A percentile compares a stretch with the other conserved stretches of the same genome.
These are phyloP conservation scores for Leptographium flavum DNA, from an alignment of 2,329 filamentous ascomycete genomes.

Conservation along the genomic window DNA sequence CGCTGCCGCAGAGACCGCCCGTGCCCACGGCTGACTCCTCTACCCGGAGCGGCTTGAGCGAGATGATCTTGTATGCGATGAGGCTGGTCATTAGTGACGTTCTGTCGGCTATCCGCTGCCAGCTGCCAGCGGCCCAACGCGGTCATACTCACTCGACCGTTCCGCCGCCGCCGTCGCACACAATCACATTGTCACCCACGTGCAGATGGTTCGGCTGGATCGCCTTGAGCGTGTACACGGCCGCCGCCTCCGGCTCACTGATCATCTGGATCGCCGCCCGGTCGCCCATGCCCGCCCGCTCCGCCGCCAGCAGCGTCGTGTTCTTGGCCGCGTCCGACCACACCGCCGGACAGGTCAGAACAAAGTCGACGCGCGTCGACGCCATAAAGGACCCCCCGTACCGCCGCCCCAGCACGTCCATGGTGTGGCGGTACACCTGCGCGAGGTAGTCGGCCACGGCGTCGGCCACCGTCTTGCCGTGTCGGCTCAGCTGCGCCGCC, in stretches of 20 bases:
- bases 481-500: constrained; percentile 58
- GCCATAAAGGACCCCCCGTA: constrained; percentile 71
- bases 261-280: constrained; percentile 62
- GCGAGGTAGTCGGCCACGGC: constrained; percentile 69
- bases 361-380: constrained; percentile 61
- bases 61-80: constrained; percentile 71
- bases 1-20: constrained; percentile 63
- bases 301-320: constrained; percentile 62
- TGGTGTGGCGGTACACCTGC: constrained; percentile 62
- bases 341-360: constrained; percentile 69
- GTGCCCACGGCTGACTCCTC: constrained; percentile 71
- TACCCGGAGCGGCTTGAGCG: constrained; percentile 54
- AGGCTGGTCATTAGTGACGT: constrained; percentile 29
- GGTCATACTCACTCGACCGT: constrained; percentile 45
- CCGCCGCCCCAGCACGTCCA: constrained; percentile 58
- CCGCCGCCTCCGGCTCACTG: constrained; percentile 66
- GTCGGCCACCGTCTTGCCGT: constrained; percentile 64
- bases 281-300: constrained; percentile 63
- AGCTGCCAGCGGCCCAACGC: not conserved
- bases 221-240: constrained; percentile 65
- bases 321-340: constrained; percentile 82
- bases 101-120: too few relatives aligned
- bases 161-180: constrained; percentile 48
- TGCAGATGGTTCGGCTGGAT: constrained; percentile 63
- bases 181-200: constrained; percentile 51